Evolutionary conservation across 306 rosid species (phyloP).

Genomic region (Cyclanthera cordifolia): DNA sequence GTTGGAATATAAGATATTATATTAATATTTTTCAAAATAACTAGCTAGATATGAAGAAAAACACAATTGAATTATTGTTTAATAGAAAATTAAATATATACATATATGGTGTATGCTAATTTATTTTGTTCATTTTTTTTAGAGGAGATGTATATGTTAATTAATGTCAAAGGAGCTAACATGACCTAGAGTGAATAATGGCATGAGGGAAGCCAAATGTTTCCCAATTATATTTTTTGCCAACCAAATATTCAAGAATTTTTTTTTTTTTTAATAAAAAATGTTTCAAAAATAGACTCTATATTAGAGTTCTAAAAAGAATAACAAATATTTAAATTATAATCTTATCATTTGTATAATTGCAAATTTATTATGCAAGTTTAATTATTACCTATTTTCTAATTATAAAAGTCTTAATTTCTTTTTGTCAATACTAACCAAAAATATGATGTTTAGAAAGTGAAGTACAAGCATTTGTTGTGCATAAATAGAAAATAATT

Average conservation of each 20-base stretch:
- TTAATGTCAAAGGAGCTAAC: background rate
- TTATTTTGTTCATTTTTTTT: too few species aligned
- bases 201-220: background rate
- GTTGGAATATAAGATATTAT: background rate
- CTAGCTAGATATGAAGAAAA: background rate
- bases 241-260: conserved; percentile 1
- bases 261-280: background rate
- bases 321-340: background rate
- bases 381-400: background rate
- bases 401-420: too few species aligned
- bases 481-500: background rate
- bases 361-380: too few species aligned
- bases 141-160: too few species aligned
- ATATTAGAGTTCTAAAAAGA: background rate
- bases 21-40: background rate
- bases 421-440: too few species aligned
- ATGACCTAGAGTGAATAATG: background rate
- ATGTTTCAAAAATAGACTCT: background rate
- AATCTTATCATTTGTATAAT: too few species aligned
- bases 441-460: background rate
- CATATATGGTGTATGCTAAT: background rate
- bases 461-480: background rate
- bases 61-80: background rate
- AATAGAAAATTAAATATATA: background rate
- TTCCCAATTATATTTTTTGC: conserved; percentile 1